Percentiles rank a stretch among this genome's conserved stretches.
phyloP scores from a whole-genome alignment of 1,284 basidiomycete genomes.

The Heterobasidion occidentale region DNA sequence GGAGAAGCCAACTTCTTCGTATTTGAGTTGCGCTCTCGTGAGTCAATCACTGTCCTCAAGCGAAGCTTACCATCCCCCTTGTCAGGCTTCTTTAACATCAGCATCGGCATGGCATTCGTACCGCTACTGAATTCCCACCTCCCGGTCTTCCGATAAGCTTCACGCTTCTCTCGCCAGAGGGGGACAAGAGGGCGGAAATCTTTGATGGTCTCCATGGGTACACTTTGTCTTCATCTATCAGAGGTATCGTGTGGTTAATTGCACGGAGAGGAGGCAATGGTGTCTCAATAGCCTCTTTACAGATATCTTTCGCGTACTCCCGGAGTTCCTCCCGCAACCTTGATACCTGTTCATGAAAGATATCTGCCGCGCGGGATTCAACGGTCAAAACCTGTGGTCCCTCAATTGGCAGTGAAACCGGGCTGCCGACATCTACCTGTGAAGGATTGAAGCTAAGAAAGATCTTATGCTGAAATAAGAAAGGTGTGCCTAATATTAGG shows the following conservation, averaged over 20 bases:
- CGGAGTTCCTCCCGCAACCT: slow-evolving; percentile 8
- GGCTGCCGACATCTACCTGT: slow-evolving; percentile 12
- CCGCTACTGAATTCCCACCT: slow-evolving; percentile 21
- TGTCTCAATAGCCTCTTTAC: slow-evolving; percentile 17
- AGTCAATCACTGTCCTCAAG: slow-evolving; percentile 26
- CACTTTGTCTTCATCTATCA: slow-evolving; percentile 24
- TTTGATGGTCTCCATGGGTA: slow-evolving; percentile 22
- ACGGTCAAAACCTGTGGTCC: slow-evolving; percentile 11
- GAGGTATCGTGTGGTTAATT: slow-evolving; percentile 30
- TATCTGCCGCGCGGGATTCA: slow-evolving; percentile 9
- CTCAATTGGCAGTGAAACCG: slow-evolving; percentile 8
- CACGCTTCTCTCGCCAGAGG: slow-evolving; percentile 21
- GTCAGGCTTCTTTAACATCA: slow-evolving; percentile 25
- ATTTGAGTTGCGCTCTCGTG: slow-evolving; percentile 24
- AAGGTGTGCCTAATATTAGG: slow-evolving; percentile 21
- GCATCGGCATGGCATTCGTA: slow-evolving; percentile 22
- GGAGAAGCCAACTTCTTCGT: slow-evolving; percentile 26
- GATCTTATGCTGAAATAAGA: slow-evolving; percentile 18
- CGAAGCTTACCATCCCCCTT: slow-evolving; percentile 17
- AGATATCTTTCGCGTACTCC: slow-evolving; percentile 17
- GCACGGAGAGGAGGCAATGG: slow-evolving; percentile 23
- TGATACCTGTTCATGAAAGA: slow-evolving; percentile 13
- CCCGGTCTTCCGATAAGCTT: slow-evolving; percentile 20
- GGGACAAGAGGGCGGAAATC: slow-evolving; percentile 22
- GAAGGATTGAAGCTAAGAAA: slow-evolving; percentile 16